These are phyloP conservation scores for Nyssa sinensis DNA, from an alignment of 148 eudicot genomes.

Conservation along the genomic window DNA sequence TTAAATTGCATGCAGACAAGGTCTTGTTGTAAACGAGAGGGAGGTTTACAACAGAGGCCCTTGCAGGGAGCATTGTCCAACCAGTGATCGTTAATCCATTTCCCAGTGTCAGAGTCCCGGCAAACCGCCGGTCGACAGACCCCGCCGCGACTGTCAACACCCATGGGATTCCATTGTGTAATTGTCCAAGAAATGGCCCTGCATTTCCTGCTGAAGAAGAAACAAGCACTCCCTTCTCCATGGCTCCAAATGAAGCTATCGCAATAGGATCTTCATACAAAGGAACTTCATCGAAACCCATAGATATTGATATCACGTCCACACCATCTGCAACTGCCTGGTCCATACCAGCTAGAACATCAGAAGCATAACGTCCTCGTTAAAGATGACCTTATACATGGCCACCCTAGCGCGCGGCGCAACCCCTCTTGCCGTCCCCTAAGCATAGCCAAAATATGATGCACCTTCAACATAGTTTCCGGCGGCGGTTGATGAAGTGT, in stretches of 20 bases:
- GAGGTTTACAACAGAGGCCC: slow-evolving; percentile 11
- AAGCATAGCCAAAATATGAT: slow-evolving; percentile 27
- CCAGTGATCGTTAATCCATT: slow-evolving; percentile 21
- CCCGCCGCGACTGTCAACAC: slow-evolving; percentile 31
- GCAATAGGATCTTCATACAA: slow-evolving; percentile 28
- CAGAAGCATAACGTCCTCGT: slow-evolving; percentile 23
- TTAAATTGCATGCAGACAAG: slow-evolving; percentile 17
- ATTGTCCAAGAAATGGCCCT: not conserved
- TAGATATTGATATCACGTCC: slow-evolving; percentile 32
- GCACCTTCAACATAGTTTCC: slow-evolving; percentile 22
- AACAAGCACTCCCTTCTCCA: slow-evolving; percentile 35
- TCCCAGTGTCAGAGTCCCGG: slow-evolving; percentile 31
- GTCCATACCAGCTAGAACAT: slow-evolving; percentile 33
- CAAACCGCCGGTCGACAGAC: slow-evolving; percentile 20
- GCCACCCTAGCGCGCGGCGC: slow-evolving; percentile 29
- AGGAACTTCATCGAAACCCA: slow-evolving; percentile 18
- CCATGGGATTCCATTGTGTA: slow-evolving; percentile 37
- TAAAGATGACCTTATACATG: slow-evolving; percentile 28
- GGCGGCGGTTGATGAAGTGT: slow-evolving; percentile 26
- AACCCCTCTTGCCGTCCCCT: slow-evolving; percentile 29
- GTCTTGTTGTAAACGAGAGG: slow-evolving; percentile 22
- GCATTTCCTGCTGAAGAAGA: slow-evolving; percentile 31
- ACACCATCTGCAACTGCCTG: slow-evolving; percentile 34
- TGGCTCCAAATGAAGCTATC: slow-evolving; percentile 34
- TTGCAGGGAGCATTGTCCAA: slow-evolving; percentile 30